Base-by-base conservation (phyloP, 352 stramenopile species). In the Globisporangium acanthophoron region DNA sequence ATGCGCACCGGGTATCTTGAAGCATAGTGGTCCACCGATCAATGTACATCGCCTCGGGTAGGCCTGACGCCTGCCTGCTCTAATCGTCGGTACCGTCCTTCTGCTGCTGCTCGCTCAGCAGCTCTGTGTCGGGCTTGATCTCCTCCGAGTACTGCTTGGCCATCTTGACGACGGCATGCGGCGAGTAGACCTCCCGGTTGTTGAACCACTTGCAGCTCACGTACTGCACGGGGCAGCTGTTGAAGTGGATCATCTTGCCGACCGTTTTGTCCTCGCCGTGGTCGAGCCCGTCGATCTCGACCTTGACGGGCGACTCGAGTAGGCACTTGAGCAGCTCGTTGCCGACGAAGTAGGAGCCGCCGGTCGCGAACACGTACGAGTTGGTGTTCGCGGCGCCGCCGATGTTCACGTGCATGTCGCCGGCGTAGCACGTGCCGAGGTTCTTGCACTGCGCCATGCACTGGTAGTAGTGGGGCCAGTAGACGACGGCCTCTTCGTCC, bases 181-280 rank as follows among this genome's bases (percentile, higher is more conserved):
- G 75, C 40, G 72, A 86, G 59, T 85, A 88, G 52, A 90, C 73
- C 56, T 90, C 80, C 51, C 85, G 76, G 64, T 90, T 90, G 66
- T 90, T 90, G 66, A 90, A 88, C 80, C 80, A 90, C 69, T 90
- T 90, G 73, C 80, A 90, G 67, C 78, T 90, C 62, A 90, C 78
- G 62, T 88, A 88, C 71, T 90, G 74, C 35, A 87, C 80, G 29
- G 78, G 64, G 62, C 80, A 90, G 41, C 71, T 78, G 63, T 88
- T 90, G 66, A 80, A 90, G 64, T 89, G 79, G 66, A 90, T 80
- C 80, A 90, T 90, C 67, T 90, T 90, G 54, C 80, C 80, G 47
- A 90, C 69, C 9, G 73, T 90, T 66, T 90, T 90, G 67, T 90
- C 80, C 49, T 90, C 80, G 27, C 80, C 80, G 56, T 73, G 87